Evolutionary conservation across 129 eudicot species (phyloP).

Genomic region (Sambucus nigra): DNA sequence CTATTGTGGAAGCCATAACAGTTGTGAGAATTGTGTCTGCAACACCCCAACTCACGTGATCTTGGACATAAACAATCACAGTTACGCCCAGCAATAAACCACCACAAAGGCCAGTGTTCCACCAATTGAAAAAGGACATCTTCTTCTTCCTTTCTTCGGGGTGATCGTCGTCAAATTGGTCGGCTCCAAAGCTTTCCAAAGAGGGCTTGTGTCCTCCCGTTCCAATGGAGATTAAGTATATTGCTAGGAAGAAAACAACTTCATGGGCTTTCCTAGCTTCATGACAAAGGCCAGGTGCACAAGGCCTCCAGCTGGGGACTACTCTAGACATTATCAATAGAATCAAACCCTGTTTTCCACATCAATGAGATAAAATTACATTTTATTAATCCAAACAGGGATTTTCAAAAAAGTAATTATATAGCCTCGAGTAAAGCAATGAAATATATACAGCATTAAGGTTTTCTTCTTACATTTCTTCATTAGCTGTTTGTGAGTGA

Average conservation of each 20-base stretch:
- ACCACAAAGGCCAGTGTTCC: conserved; percentile 59
- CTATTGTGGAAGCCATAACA: conserved; percentile 37
- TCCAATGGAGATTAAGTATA: conserved; percentile 59
- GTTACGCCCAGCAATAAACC: conserved; percentile 71
- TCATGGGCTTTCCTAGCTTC: conserved; percentile 50
- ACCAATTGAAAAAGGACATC: conserved; percentile 84
- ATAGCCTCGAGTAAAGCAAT: background rate
- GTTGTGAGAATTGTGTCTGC: conserved; percentile 47
- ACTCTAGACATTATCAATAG: conserved; percentile 56
- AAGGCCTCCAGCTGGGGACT: conserved; percentile 61
- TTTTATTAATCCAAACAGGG: background rate
- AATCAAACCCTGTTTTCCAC: conserved; percentile 56
- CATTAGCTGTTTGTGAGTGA: too few species aligned
- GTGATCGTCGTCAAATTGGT: conserved; percentile 80
- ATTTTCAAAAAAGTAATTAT: background rate
- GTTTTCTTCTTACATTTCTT: too few species aligned
- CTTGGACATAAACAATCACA: conserved; percentile 59
- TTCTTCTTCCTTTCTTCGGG: conserved; percentile 54
- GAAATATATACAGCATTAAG: too few species aligned
- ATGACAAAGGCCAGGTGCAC: conserved; percentile 35
- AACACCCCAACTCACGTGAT: conserved; percentile 58
- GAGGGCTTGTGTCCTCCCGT: conserved; percentile 90
- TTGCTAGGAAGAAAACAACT: conserved; percentile 50
- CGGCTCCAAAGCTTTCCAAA: conserved; percentile 88
- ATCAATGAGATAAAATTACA: background rate